Evolutionary conservation across 495 filamentous ascomycete species (phyloP).

Genomic region (Talaromyces trachyspermus): DNA sequence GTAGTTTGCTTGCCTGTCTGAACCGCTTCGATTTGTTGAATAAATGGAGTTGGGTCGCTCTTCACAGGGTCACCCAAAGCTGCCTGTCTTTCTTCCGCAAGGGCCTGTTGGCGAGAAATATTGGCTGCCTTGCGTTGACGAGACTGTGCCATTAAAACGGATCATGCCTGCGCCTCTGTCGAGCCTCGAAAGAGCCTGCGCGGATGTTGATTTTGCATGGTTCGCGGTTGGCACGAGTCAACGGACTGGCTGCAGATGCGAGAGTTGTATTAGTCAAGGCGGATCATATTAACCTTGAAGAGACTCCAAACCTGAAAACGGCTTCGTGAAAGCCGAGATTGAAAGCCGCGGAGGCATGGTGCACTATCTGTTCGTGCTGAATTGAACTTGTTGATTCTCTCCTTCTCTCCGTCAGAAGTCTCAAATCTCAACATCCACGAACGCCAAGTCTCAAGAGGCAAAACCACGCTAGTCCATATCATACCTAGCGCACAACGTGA

Average conservation of each 20-base stretch:
- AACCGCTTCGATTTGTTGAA: slow-evolving; percentile 67
- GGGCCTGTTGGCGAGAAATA: slow-evolving; percentile 58
- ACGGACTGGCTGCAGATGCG: slow-evolving; percentile 22
- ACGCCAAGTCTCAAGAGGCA: neutral
- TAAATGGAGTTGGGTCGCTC: slow-evolving; percentile 71
- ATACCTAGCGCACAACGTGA: slow-evolving; percentile 5
- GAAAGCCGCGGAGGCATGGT: slow-evolving; percentile 73
- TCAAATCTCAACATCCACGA: slow-evolving; percentile 7
- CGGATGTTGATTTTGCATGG: slow-evolving; percentile 26
- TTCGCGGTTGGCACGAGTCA: slow-evolving; percentile 19
- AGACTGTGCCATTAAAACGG: slow-evolving; percentile 52
- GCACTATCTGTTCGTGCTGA: slow-evolving; percentile 1
- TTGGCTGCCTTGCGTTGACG: slow-evolving; percentile 76
- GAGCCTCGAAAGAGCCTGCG: slow-evolving; percentile 30
- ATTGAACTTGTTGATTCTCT: too few relatives aligned
- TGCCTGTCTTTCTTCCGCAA: slow-evolving; percentile 52
- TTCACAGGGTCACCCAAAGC: slow-evolving; percentile 68
- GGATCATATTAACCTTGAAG: slow-evolving; percentile 5
- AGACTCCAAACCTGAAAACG: slow-evolving; percentile 48
- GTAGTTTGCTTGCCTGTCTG: slow-evolving; percentile 21
- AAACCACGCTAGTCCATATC: slow-evolving; percentile 2
- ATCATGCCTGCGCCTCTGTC: slow-evolving; percentile 31
- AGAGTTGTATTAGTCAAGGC: too few relatives aligned
- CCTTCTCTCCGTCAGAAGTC: neutral
- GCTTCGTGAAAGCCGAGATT: slow-evolving; percentile 52